Evolutionary conservation across 169 alveolate genomes (phyloP), one percentile per base, ranked within the genome.

Genomic region (Condylostoma magnum): DNA sequence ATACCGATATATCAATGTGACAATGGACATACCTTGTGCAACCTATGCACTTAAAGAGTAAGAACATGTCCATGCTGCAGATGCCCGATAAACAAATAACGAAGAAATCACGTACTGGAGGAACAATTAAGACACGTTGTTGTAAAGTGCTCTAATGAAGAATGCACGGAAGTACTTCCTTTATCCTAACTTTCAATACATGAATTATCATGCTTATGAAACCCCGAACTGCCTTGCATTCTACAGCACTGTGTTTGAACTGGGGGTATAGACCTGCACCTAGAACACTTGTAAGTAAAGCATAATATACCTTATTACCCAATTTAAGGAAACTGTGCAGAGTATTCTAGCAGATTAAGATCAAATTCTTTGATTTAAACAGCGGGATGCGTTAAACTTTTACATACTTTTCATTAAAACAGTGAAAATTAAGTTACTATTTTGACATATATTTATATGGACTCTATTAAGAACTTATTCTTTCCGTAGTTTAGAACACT

Each of bases 361-460:
- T 22, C 75, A 3, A 8, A 6, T 1, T 46, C 66, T 1, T 20
- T 47, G 1, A 57, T 43, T 20, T 63, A 57, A 10, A 41, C 43
- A 8, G 58, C 75, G 10, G 75, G 75, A 18, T 66, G 75, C 36
- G 75, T 66, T 8, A 66, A 47, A 30, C 66, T 66, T 15, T 30
- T 66, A 63, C 75, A 66, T 66, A 66, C 65, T 10, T 66, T 66
- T 47, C 31, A 25, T 47, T 8, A 0, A n/a, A 30, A 18, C 6
- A 50, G 43, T 18, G 33, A 18, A 10, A n/a, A 5, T 10, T 46
- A 12, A 4, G 6, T 46, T 8, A 66, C 65, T 10, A 47, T 66
- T 6, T 27, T 66, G 1, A 66, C 75, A 46, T 66, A 46, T 4
- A 41, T 66, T 25, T 66, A 28, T 30, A 66, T 66, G 75, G 75